Evolutionary conservation across 176 grass and related monocot genomes (phyloP), one percentile per base, ranked within the genome.

Genomic region (Oryza officinalis): DNA sequence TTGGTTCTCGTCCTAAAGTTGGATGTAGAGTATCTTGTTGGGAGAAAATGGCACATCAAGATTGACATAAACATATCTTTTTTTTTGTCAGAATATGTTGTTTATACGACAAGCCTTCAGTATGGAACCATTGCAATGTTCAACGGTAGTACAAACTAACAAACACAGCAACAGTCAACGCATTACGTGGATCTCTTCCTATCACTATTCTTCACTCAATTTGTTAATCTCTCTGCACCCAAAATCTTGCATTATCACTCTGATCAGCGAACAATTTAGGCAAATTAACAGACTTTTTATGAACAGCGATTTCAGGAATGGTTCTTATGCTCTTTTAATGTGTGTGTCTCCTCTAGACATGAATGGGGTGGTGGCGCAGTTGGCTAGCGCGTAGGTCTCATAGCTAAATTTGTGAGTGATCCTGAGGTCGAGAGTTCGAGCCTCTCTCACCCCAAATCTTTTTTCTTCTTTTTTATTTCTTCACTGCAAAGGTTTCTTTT

Each of bases 341-440:
- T n/a, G n/a, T 35, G 4, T 41, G 6, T 5, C 22, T 22, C 1
- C 18, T 0, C 4, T 0, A 22, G 5, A 15, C 3, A 50, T 33
- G 4, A 26, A 18, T 0, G 88, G 92, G 90, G 88, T 91, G 85
- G 92, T 93, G 88, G 92, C 87, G 90, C 90, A 94, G 95, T 95
- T 95, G 90, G 95, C 90, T 90, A 97, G 92, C 86, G 88, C 92
- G 86, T 91, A 91, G 90, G 90, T 95, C 90, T 94, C 90, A 93
- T 94, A 93, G 90, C 95, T 88, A 30, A 37, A 25, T 1, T 10
- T 4, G 57, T 4, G 92, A 92, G 92, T 91, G 0, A 94, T 94
- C 94, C 93, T 91, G 92, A 91, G 95, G 89, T 98, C 92, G 92
- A 91, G 90, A 98, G 95, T 95, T 95, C 90, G 91, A 95, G 89